Conservation (phyloP, 1,284 basidiomycete genomes). For the Rhizopogon hawkerae region DNA sequence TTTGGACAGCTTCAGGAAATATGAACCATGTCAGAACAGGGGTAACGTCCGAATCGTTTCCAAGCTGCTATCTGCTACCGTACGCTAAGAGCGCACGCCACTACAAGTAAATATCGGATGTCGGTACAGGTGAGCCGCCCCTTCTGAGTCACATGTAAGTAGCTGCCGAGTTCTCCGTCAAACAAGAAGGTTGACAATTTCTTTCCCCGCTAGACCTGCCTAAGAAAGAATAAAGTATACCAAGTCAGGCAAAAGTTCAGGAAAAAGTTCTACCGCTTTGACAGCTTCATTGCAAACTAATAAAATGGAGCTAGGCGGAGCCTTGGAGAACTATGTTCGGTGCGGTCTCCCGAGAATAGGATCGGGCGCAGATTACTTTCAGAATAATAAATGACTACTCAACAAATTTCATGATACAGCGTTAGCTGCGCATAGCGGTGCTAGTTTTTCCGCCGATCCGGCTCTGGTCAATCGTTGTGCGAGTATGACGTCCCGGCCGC, state of each 20-base stretch:
- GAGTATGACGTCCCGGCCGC: not conserved
- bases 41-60: not conserved
- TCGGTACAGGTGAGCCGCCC: not conserved
- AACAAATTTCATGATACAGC: not conserved
- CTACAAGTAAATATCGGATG: not conserved
- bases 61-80: not conserved
- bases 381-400: not conserved
- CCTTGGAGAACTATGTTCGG: not conserved
- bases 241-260: not conserved
- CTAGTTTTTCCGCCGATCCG: not conserved
- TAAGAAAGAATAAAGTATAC: not conserved
- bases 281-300: too few species aligned
- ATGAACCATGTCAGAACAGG: not conserved
- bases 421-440: not conserved
- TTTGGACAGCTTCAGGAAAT: not conserved
- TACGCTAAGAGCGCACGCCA: not conserved
- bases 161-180: not conserved
- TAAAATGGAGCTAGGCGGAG: not conserved
- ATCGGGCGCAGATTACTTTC: not conserved
- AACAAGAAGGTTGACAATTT: not conserved
- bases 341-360: not conserved
- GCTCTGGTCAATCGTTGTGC: not conserved
- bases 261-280: not conserved
- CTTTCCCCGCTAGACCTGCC: not conserved
- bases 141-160: not conserved